These are phyloP conservation scores for Moniliophthora roreri DNA, from an alignment of 1,284 basidiomycete species.

Conservation along the genomic window DNA sequence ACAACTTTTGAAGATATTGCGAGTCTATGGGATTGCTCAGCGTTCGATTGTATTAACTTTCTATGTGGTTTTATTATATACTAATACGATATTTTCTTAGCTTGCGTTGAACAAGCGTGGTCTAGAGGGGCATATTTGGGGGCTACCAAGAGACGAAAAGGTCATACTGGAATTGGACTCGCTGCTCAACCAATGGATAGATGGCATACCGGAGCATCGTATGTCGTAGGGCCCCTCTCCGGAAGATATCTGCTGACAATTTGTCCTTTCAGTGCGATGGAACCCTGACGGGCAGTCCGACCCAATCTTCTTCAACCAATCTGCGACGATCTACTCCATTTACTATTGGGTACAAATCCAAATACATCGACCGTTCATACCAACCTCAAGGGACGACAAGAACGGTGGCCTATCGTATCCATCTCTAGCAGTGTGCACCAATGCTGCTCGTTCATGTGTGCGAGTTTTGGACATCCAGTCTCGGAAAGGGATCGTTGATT, in stretches of 20 bases:
- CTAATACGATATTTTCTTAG: not conserved
- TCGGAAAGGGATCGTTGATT: not conserved
- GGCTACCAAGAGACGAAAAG: not conserved
- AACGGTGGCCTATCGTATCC: not conserved
- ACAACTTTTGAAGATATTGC: slow-evolving; percentile 41
- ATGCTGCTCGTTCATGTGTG: not conserved
- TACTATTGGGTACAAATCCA: not conserved
- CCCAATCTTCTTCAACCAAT: slow-evolving; percentile 6
- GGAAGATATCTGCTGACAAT: not conserved
- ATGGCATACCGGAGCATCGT: not conserved
- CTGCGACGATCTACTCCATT: not conserved
- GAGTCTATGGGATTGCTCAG: slow-evolving; percentile 44
- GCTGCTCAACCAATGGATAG: not conserved
- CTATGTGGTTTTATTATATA: not conserved
- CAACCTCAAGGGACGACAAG: slow-evolving; percentile 1
- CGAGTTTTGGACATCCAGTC: not conserved
- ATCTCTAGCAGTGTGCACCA: not conserved
- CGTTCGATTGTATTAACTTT: slow-evolving; percentile 35
- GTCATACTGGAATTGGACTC: not conserved
- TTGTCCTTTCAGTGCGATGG: slow-evolving; percentile 28
- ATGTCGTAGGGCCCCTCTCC: not conserved
- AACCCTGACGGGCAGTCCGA: slow-evolving; percentile 37
- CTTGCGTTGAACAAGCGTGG: not conserved
- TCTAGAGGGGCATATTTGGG: not conserved
- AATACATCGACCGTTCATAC: not conserved